A percentile compares a stretch with the other conserved stretches of the same genome.
Evolutionary conservation across 257 asterid genomes (phyloP).

Genomic region (Nicotiana attenuata): DNA sequence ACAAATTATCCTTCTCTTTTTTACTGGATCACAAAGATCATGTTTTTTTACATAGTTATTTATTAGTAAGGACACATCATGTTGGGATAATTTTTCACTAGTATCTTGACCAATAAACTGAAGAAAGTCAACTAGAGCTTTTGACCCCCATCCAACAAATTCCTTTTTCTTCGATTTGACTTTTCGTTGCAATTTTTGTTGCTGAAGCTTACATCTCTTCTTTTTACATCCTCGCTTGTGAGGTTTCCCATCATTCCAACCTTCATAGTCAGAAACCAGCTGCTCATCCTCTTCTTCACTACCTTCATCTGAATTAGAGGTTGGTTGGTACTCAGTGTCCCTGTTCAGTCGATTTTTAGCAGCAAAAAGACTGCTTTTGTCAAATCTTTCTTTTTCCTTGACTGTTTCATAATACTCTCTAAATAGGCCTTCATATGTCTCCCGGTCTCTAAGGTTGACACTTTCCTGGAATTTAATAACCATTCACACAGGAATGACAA

Average conservation of each 20-base stretch:
- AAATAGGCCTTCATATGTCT: slow-evolving; percentile 71
- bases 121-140: slow-evolving; percentile 59
- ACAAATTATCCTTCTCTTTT: slow-evolving; percentile 45
- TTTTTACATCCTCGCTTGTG: slow-evolving; percentile 18
- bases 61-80: slow-evolving; percentile 48
- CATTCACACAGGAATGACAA: not conserved
- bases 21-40: slow-evolving; percentile 42
- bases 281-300: slow-evolving; percentile 37
- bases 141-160: slow-evolving; percentile 82
- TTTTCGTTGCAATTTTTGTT: slow-evolving; percentile 13
- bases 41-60: slow-evolving; percentile 42
- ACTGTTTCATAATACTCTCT: slow-evolving; percentile 60
- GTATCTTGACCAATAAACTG: slow-evolving; percentile 55
- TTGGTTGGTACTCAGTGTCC: slow-evolving; percentile 15
- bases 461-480: slow-evolving; percentile 41
- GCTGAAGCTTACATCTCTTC: slow-evolving; percentile 22
- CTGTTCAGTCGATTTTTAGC: slow-evolving; percentile 29
- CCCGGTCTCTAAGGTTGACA: slow-evolving; percentile 58
- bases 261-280: slow-evolving; percentile 36
- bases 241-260: slow-evolving; percentile 17
- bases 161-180: slow-evolving; percentile 33
- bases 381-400: slow-evolving; percentile 40
- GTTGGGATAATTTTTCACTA: slow-evolving; percentile 34
- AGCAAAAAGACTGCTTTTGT: slow-evolving; percentile 29
- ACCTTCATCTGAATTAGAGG: slow-evolving; percentile 35